Conservation (phyloP, 139 green algal genomes). For the Chlamydomonas schloesseri region DNA sequence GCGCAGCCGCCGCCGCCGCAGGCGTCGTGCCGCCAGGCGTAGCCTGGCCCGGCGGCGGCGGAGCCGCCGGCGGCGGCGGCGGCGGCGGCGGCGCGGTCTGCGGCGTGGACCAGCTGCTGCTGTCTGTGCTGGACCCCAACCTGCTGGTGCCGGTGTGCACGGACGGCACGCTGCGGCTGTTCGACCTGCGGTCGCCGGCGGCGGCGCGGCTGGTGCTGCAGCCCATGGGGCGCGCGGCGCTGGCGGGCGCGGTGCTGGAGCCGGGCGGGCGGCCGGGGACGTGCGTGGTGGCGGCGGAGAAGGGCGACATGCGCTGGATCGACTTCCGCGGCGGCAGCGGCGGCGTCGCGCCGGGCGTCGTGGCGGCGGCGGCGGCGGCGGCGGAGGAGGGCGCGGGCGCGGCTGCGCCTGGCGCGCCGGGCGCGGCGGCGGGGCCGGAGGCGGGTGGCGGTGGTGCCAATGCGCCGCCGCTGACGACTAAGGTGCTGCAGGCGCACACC, state of each 20-base stretch:
- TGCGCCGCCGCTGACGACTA: conserved; percentile 5
- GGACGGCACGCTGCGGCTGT: conserved; percentile 74
- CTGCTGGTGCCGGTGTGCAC: conserved; percentile 68
- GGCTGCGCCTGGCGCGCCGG: neutral
- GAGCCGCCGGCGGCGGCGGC: neutral
- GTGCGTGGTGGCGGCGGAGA: conserved; percentile 51
- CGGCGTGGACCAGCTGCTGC: conserved; percentile 45
- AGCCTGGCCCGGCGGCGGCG: neutral
- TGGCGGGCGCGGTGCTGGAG: conserved; percentile 76
- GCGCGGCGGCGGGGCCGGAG: neutral
- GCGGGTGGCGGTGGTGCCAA: neutral
- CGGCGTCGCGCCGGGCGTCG: neutral
- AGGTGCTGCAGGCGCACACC: conserved; percentile 83
- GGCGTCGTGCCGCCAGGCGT: conserved; percentile 26
- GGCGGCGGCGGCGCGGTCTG: neutral
- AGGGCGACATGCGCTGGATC: conserved; percentile 83
- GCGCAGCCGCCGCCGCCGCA: neutral
- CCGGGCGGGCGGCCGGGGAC: conserved; percentile 62
- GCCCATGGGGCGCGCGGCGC: conserved; percentile 42
- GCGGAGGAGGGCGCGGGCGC: neutral
- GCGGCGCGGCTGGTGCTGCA: conserved; percentile 56
- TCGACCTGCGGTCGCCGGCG: conserved; percentile 74
- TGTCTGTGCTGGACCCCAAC: conserved; percentile 47
- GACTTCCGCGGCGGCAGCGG: conserved; percentile 74
- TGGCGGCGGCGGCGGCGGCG: neutral